phyloP scores from a whole-genome alignment of 1,139 yeast genomes.

The Magnusiomyces suaveolens region DNA sequence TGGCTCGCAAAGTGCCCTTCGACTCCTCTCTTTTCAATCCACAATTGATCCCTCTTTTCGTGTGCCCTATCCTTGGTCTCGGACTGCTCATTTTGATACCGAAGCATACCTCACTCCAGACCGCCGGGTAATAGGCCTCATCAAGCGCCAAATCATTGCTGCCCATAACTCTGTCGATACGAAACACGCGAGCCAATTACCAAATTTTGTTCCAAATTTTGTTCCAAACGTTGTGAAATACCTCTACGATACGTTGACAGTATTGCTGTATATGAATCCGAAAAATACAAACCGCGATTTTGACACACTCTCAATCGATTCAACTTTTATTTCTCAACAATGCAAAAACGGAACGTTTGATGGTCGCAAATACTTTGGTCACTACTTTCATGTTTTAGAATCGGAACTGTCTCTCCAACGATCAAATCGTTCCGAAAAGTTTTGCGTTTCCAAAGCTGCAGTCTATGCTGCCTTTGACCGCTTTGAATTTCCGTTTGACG shows the following conservation, averaged over 20 bases:
- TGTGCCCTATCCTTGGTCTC: background rate
- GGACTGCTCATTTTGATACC: background rate
- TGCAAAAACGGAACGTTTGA: background rate
- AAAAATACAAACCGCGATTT: background rate
- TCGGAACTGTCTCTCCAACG: background rate
- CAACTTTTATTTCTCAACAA: background rate
- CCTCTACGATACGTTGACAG: background rate
- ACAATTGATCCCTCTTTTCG: background rate
- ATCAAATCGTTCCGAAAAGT: background rate
- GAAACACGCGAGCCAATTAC: background rate
- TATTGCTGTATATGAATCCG: background rate
- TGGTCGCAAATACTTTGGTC: background rate
- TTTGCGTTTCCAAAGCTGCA: background rate
- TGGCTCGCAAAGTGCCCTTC: background rate
- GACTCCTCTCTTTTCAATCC: background rate
- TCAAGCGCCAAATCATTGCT: background rate
- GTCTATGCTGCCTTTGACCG: background rate
- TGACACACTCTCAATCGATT: background rate
- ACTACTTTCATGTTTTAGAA: background rate
- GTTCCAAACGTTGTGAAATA: background rate
- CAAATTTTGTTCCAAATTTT: background rate
- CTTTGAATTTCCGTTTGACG: background rate
- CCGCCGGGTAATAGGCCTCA: background rate
- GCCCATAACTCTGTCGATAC: background rate
- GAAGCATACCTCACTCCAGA: background rate